Evolutionary conservation across 192 early-diverging fungal species (phyloP), one percentile per base, ranked within the genome.

Genomic region (Podila horticola): DNA sequence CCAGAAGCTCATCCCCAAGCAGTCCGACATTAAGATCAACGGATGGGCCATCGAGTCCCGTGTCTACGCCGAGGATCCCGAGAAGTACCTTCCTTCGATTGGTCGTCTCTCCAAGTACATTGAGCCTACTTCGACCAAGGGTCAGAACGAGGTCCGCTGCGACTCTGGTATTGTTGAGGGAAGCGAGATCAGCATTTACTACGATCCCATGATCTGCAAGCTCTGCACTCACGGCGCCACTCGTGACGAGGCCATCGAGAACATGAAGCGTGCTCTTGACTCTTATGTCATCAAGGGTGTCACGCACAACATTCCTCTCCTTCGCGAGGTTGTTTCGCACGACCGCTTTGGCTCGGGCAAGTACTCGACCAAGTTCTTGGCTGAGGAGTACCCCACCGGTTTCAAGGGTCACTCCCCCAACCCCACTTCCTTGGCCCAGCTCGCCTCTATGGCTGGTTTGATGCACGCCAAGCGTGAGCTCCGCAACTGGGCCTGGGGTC

Each of bases 131-230:
- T 83, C 71, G 12, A 69, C 75, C 45, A 85, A 73, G 50, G 73
- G 71, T 41, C 77, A 84, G 33, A 74, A 84, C 75, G 86, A 92
- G 26, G 91, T 95, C 34, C 91, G 97, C n/a, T 96, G 95, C 85
- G 97, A 98, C 84, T 95, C 94, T 74, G 97, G 97, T 33, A 90
- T 97, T 62, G 87, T 92, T 17, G 95, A 97, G 74, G 97, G 97
- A 6, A 91, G 90, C n/a, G 94, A 97, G 82, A 97, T 98, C 71
- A 86, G 88, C n/a, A 94, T 98, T 34, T 95, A 96, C 87, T 98
- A 98, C 83, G 97, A 98, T 74, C 96, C 97, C 38, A 89, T 98
- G 85, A 95, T 98, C 52, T 96, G 97, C 86, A 98, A 97, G 87
- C 88, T 98, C 20, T 93, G 90, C 64, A 95, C 95, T n/a, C 90